Percentiles rank a stretch among this genome's conserved stretches.
Evolutionary conservation across 108 stramenopile species (phyloP).

Genomic region (Chaetoceros muelleri): DNA sequence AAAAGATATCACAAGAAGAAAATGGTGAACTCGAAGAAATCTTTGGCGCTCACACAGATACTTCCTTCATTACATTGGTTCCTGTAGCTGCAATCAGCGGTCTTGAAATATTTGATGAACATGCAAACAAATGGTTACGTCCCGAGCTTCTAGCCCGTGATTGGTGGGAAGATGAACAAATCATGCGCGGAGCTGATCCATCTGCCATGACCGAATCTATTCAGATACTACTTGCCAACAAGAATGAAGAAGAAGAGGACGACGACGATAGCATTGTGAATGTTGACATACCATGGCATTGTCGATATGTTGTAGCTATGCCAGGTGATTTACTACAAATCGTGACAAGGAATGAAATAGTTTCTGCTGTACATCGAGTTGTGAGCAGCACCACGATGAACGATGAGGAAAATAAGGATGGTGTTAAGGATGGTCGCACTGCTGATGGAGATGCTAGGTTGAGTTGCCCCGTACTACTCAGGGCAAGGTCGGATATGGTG

Average conservation of each 20-base stretch:
- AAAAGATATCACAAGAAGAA: too few species aligned
- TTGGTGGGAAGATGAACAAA: conserved; percentile 30
- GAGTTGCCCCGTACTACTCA: conserved; percentile 55
- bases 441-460: conserved; percentile 23
- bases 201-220: conserved; percentile 2
- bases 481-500: conserved; percentile 48
- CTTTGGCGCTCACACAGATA: conserved; percentile 74
- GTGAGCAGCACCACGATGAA: too few species aligned
- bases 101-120: conserved; percentile 73
- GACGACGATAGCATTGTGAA: conserved; percentile 12
- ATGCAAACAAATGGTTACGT: conserved; percentile 63
- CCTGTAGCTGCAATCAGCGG: conserved; percentile 72
- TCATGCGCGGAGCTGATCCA: conserved; percentile 10
- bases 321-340: conserved; percentile 73
- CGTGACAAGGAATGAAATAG: conserved; percentile 54
- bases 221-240: conserved; percentile 9
- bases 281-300: conserved; percentile 48
- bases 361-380: conserved; percentile 73
- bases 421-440: too few species aligned
- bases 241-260: too few species aligned
- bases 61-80: conserved; percentile 58
- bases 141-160: conserved; percentile 55
- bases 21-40: conserved; percentile 28
- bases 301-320: conserved; percentile 65
- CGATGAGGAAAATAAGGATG: too few species aligned